Evolutionary conservation across 495 filamentous ascomycete species (phyloP).

Genomic region (Lasiosphaeria hispida): DNA sequence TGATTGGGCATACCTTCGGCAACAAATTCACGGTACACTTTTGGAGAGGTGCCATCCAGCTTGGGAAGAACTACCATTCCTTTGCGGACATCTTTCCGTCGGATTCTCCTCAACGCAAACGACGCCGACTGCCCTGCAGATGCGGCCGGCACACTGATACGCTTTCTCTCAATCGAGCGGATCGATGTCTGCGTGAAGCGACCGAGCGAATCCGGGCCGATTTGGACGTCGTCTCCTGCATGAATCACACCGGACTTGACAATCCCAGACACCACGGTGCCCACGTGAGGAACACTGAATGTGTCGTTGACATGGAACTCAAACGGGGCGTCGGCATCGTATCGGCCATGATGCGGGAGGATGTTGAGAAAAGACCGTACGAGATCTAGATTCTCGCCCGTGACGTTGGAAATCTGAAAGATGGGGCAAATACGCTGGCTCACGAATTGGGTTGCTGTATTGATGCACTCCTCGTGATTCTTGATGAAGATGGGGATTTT

Average conservation of each 20-base stretch:
- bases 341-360: constrained; percentile 90
- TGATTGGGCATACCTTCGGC: constrained; percentile 66
- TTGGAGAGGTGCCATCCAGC: constrained; percentile 64
- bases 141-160: constrained; percentile 83
- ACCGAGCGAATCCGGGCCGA: constrained; percentile 89
- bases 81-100: constrained; percentile 92
- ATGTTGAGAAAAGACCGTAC: constrained; percentile 94
- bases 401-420: constrained; percentile 98
- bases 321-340: constrained; percentile 82
- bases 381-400: constrained; percentile 73
- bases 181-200: constrained; percentile 89
- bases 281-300: constrained; percentile 97
- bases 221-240: constrained; percentile 81
- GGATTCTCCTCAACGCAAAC: constrained; percentile 81
- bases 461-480: constrained; percentile 83
- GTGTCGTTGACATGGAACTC: constrained; percentile 97
- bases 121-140: constrained; percentile 90
- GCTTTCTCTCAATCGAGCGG: constrained; percentile 91
- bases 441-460: constrained; percentile 94
- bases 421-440: constrained; percentile 93
- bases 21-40: constrained; percentile 88
- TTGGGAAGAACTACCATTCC: constrained; percentile 97
- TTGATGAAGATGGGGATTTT: constrained; percentile 99
- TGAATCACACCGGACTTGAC: constrained; percentile 87
- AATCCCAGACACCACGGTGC: constrained; percentile 92